Conservation (phyloP, 148 eudicot species). For the Chenopodium berlandieri region DNA sequence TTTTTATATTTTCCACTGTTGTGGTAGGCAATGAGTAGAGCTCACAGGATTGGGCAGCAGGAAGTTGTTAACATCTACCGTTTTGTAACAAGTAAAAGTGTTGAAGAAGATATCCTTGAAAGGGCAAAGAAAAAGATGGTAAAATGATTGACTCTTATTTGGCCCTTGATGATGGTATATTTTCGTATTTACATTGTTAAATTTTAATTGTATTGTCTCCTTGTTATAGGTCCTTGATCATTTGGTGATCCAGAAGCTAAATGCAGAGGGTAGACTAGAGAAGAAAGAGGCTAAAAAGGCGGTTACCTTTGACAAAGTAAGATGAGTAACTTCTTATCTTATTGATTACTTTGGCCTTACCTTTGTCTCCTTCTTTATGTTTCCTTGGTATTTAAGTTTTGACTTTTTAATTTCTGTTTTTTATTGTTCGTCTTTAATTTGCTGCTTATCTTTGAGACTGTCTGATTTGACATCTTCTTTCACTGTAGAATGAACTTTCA, state of each 20-base stretch:
- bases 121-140: conserved; percentile 99
- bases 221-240: conserved; percentile 84
- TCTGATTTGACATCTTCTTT: conserved; percentile 11
- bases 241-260: conserved; percentile 94
- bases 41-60: conserved; percentile 99
- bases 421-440: not conserved
- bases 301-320: conserved; percentile 80
- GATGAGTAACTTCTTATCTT: conserved; percentile 22
- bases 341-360: not conserved
- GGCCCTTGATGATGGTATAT: not conserved
- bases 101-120: conserved; percentile 98
- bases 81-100: conserved; percentile 97
- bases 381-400: not conserved
- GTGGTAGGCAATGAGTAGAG: conserved; percentile 95
- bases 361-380: not conserved
- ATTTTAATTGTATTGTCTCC: conserved; percentile 1
- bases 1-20: not conserved
- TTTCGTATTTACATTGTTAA: not conserved
- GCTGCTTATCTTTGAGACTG: not conserved
- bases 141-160: conserved; percentile 16
- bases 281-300: conserved; percentile 95
- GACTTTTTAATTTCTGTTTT: not conserved
- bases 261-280: conserved; percentile 97
- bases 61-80: conserved; percentile 99
- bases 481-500: conserved; percentile 87